These are phyloP conservation scores for Rhizopogon vinicolor DNA, from an alignment of 768 basidiomycete species.

Conservation along the genomic window DNA sequence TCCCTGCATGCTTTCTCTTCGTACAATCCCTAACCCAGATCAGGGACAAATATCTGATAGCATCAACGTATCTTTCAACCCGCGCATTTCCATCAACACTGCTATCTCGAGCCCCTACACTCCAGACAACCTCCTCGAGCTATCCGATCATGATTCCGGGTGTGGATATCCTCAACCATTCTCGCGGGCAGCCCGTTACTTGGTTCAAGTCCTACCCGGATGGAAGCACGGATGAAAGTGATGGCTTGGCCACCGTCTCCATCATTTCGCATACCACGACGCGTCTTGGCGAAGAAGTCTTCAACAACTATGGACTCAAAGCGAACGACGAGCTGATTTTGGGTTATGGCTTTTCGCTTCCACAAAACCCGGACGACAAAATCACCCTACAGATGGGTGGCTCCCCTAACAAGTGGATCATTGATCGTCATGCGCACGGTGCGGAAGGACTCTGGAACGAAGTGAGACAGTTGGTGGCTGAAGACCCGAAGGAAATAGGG, in stretches of 20 bases:
- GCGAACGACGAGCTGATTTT: constrained; percentile 87
- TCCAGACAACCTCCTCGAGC: constrained; percentile 43
- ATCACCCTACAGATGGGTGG: constrained; percentile 77
- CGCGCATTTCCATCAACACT: constrained; percentile 88
- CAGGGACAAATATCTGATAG: constrained; percentile 70
- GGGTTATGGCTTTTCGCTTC: constrained; percentile 86
- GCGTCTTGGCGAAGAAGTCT: constrained; percentile 50
- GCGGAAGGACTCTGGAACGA: constrained; percentile 60
- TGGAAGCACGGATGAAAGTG: constrained; percentile 4
- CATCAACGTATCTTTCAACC: constrained; percentile 78
- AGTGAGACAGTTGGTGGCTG: constrained; percentile 31
- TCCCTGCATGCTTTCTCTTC: not conserved
- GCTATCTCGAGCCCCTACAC: constrained; percentile 51
- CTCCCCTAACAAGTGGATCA: constrained; percentile 45
- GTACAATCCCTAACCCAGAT: not conserved
- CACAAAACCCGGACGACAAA: constrained; percentile 80
- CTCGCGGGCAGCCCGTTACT: constrained; percentile 72
- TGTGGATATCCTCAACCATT: constrained; percentile 84
- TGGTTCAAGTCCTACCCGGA: constrained; percentile 61
- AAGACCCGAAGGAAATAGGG: constrained; percentile 22
- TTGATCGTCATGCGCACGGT: constrained; percentile 53
- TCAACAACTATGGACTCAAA: constrained; percentile 93
- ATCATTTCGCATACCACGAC: constrained; percentile 51
- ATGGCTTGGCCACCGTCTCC: constrained; percentile 48
- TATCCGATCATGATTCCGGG: constrained; percentile 85